Evolutionary conservation across 257 asterid species (phyloP), one percentile per base, ranked within the genome.

Genomic region (Datura wrightii): DNA sequence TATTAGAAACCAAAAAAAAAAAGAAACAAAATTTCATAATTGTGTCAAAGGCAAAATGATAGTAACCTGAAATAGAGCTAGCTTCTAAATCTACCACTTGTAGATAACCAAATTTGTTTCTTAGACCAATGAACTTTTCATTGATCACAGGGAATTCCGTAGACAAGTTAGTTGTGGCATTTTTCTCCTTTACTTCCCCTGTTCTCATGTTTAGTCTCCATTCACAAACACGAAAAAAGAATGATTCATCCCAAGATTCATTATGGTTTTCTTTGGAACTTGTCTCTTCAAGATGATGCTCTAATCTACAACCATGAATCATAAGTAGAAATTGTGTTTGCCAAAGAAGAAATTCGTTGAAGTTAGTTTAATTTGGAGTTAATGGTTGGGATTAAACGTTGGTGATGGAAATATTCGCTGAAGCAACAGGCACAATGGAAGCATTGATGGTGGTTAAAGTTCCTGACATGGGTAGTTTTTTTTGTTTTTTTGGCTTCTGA

Each of bases 81-180:
- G 91, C 94, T 39, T 8, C 41, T 5, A 74, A 82, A 76, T 89
- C 83, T 83, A 84, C 83, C 55, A 90, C 87, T 71, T 91, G 94
- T 60, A 94, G 80, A 86, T 93, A 94, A 5, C 93, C 93, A 65
- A 79, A 93, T 72, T 88, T 86, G 72, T 90, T 92, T 74, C 80
- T 82, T 4, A 67, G 39, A 42, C 94, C 91, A 34, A 10, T 83
- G 31, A 88, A 88, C 36, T 83, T 85, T 39, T 92, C 93, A 79
- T 94, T 93, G 2, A 92, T 92, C 60, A 90, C 31, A 5, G 98
- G 97, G 44, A 94, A 92, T 10, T 94, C 97, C 95, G 93, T 85
- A 3, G 96, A 90, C 82, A 62, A 87, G 1, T 89, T 84, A 0
- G 84, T 87, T 79, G 91, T 92, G 56, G 91, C 92, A 82, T 87